Evolutionary conservation across 257 asterid genomes (phyloP).

Genomic region (Gardenia jasminoides): DNA sequence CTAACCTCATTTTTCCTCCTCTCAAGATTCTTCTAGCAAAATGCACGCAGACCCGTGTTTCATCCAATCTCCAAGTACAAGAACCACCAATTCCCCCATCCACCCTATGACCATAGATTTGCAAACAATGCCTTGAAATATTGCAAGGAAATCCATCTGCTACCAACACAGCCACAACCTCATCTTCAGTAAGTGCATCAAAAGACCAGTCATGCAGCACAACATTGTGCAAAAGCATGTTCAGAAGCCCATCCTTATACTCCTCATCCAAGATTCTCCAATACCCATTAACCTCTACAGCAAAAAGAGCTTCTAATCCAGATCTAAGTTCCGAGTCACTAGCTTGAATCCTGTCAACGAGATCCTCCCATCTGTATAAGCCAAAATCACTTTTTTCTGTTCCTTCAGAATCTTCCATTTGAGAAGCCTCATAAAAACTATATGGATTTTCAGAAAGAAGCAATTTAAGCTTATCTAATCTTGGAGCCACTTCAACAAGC

Average conservation of each 20-base stretch:
- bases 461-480: conserved; percentile 65
- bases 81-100: conserved; percentile 35
- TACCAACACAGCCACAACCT: conserved; percentile 57
- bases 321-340: conserved; percentile 70
- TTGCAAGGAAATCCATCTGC: conserved; percentile 67
- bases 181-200: conserved; percentile 58
- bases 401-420: conserved; percentile 51
- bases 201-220: conserved; percentile 71
- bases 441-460: conserved; percentile 82
- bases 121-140: conserved; percentile 67
- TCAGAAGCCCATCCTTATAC: conserved; percentile 51
- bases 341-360: conserved; percentile 69
- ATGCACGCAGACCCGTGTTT: conserved; percentile 60
- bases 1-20: conserved; percentile 68
- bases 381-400: conserved; percentile 28
- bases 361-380: conserved; percentile 76
- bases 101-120: conserved; percentile 48
- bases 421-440: conserved; percentile 49
- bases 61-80: conserved; percentile 68
- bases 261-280: conserved; percentile 79
- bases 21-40: conserved; percentile 67
- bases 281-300: conserved; percentile 77
- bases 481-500: conserved; percentile 85
- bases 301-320: conserved; percentile 58
- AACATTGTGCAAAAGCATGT: conserved; percentile 64